Percentiles rank a stretch among this genome's conserved stretches.
Evolutionary conservation across 345 rosid genomes (phyloP).

Genomic region (rapeseed (Brassica napus)): DNA sequence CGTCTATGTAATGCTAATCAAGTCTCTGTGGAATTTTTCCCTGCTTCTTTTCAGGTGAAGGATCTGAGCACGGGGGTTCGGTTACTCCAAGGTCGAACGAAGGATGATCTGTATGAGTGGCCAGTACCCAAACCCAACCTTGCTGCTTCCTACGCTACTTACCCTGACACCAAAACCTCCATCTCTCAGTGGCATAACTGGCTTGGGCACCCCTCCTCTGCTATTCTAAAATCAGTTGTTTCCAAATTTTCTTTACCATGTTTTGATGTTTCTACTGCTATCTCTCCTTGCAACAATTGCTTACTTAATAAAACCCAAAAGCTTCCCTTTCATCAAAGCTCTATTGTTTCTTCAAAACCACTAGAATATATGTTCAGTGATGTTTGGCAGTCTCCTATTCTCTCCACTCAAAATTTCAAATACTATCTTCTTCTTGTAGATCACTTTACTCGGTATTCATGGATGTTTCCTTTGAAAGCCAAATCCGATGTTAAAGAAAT

Average conservation of each 20-base stretch:
- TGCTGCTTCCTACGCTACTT: background rate
- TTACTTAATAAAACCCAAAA: background rate
- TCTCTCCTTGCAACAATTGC: background rate
- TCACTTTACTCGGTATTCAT: background rate
- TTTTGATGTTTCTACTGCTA: background rate
- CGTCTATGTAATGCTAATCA: background rate
- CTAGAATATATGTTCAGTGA: background rate
- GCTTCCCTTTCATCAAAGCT: background rate
- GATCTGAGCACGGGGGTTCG: too few species aligned
- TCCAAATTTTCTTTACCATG: background rate
- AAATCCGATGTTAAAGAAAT: too few species aligned
- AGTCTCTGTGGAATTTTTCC: too few species aligned
- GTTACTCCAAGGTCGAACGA: too few species aligned
- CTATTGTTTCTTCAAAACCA: background rate
- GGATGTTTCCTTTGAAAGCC: background rate
- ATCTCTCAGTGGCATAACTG: background rate
- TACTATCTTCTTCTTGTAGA: background rate
- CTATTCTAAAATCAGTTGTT: background rate
- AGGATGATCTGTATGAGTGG: too few species aligned
- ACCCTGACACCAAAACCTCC: background rate
- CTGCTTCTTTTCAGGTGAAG: too few species aligned
- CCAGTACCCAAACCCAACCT: background rate
- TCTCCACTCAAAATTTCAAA: background rate
- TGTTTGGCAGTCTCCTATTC: background rate
- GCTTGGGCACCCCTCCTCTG: background rate